Percentiles rank a stretch among this genome's conserved stretches.
Conservation (phyloP, 2,329 filamentous ascomycete genomes). For the Seiridium cupressi region DNA sequence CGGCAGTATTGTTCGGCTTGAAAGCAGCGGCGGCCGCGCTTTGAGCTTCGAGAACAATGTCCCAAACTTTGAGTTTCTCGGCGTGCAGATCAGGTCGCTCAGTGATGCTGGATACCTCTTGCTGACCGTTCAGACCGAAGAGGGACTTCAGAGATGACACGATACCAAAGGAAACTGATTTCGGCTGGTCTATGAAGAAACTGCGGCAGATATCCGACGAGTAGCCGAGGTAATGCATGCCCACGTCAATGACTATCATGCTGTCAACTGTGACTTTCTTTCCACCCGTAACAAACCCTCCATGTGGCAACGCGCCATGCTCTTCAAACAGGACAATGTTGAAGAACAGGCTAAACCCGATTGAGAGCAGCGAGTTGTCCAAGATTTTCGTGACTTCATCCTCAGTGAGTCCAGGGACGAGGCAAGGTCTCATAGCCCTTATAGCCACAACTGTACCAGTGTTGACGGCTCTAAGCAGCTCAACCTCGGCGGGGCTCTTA, state of each 20-base stretch:
- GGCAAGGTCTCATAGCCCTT: slow-evolving; percentile 52
- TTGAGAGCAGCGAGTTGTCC: slow-evolving; percentile 51
- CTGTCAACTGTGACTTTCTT: slow-evolving; percentile 51
- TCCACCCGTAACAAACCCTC: slow-evolving; percentile 48
- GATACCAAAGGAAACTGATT: neutral
- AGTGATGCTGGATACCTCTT: neutral
- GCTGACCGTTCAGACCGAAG: neutral
- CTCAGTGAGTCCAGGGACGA: slow-evolving; percentile 57
- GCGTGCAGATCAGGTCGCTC: slow-evolving; percentile 22
- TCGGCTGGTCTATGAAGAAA: slow-evolving; percentile 48
- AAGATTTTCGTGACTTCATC: slow-evolving; percentile 55
- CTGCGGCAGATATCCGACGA: slow-evolving; percentile 63
- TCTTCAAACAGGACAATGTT: slow-evolving; percentile 63
- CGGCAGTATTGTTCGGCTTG: slow-evolving; percentile 50
- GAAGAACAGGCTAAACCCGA: slow-evolving; percentile 58
- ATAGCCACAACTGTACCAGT: slow-evolving; percentile 62
- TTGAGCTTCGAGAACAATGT: slow-evolving; percentile 62
- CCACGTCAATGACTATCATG: slow-evolving; percentile 63
- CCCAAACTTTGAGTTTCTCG: slow-evolving; percentile 58
- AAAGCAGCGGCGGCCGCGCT: slow-evolving; percentile 51
- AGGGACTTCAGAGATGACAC: neutral
- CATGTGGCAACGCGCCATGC: slow-evolving; percentile 51
- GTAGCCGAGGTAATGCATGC: slow-evolving; percentile 59
- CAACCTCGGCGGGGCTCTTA: slow-evolving; percentile 55
- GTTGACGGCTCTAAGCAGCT: slow-evolving; percentile 59